phyloP scores from a whole-genome alignment of 495 filamentous ascomycete genomes.

The Penicillium riverlandense region DNA sequence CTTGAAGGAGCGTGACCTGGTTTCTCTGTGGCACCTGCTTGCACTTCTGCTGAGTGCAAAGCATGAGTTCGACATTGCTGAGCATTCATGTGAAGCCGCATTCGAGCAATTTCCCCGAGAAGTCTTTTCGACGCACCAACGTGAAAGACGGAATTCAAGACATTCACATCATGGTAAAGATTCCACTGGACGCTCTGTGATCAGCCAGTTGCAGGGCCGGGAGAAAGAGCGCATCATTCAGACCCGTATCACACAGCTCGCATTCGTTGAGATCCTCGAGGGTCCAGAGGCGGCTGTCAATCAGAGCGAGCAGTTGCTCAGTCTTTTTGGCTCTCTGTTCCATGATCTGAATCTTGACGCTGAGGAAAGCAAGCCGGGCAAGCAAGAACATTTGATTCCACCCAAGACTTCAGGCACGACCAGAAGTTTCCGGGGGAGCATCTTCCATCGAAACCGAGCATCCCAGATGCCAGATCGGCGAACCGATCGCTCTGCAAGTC shows the following conservation, averaged over 20 bases:
- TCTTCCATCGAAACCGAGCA: slow-evolving; percentile 54
- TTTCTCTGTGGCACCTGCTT: slow-evolving; percentile 71
- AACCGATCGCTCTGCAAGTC: slow-evolving; percentile 9
- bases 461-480: slow-evolving; percentile 25
- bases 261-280: slow-evolving; percentile 73
- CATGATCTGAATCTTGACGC: slow-evolving; percentile 40
- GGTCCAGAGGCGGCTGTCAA: slow-evolving; percentile 79
- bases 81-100: slow-evolving; percentile 76
- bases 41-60: slow-evolving; percentile 77
- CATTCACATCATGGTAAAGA: slow-evolving; percentile 31
- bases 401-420: slow-evolving; percentile 66
- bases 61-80: slow-evolving; percentile 75
- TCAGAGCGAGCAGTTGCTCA: slow-evolving; percentile 70
- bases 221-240: slow-evolving; percentile 81
- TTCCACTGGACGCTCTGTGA: slow-evolving; percentile 38
- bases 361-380: slow-evolving; percentile 11
- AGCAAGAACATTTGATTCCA: slow-evolving; percentile 36
- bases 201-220: slow-evolving; percentile 65
- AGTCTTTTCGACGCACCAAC: slow-evolving; percentile 46
- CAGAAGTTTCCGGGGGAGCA: slow-evolving; percentile 66
- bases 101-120: slow-evolving; percentile 72
- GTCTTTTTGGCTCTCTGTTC: slow-evolving; percentile 75
- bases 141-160: slow-evolving; percentile 23
- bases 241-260: slow-evolving; percentile 88
- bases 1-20: slow-evolving; percentile 32